Base-by-base conservation (phyloP, 176 grass and related monocot genomes). In the Paspalum vaginatum region DNA sequence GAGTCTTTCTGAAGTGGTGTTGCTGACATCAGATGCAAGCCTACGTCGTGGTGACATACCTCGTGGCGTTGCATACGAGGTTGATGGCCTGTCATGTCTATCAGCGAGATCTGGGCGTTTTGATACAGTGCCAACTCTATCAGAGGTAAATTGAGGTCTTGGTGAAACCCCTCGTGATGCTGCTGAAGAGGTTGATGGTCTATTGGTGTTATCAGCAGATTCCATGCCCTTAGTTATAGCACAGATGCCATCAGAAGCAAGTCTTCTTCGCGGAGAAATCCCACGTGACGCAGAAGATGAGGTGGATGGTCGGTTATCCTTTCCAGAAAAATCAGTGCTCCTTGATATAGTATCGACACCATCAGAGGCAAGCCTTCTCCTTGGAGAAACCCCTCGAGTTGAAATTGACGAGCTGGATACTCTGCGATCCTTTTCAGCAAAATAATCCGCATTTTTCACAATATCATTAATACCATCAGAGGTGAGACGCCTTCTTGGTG, bases 331-430 rank as follows among this genome's bases (percentile, higher is more conserved):
- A 52, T 67, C 50, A 0, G 57, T 46, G 72, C 50, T 82, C 62
- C 80, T 88, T 66, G 32, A 54, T 53, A 86, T 60, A 59, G 43
- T 9, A 52, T 89, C 72, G 11, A 89, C 67, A 53, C 49, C 83
- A 85, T 89, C 87, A 44, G 83, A 85, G 42, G 83, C 65, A 73
- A 85, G 83, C 67, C 78, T 71, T 71, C 83, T 85, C 80, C 87
- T 85, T 66, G 87, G 87, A 61, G 83, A 89, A 81, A 89, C 2
- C 43, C 83, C 72, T 78, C 58, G 78, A 52, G 65, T 85, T 48
- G 70, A 40, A 70, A 81, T 59, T 56, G 87, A 78, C 7, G 51
- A 72, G 50, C 75, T 71, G 78, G 41, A 58, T 85, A 61, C 22
- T 73, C 58, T 85, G 83, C 42, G 72, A 51, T 89, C 58, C 43